A percentile compares a stretch with the other conserved stretches of the same genome.
These are phyloP conservation scores for Flagelloscypha sp. DNA, from an alignment of 768 basidiomycete genomes.

Conservation along the genomic window DNA sequence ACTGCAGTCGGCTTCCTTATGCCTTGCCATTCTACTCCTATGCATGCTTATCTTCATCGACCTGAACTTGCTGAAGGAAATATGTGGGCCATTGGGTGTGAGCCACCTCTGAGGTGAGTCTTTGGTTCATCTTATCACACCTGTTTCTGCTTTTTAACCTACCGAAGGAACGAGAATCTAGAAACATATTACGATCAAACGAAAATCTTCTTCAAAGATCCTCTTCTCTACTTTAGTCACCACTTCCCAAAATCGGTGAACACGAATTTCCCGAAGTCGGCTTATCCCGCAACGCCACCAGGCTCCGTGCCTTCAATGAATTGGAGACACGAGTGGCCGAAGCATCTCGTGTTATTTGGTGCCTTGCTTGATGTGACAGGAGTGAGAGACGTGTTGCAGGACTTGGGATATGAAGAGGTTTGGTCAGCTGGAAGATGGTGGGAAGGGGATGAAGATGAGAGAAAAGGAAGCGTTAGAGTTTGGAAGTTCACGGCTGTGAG, in stretches of 20 bases:
- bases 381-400: constrained; percentile 37
- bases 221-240: constrained; percentile 50
- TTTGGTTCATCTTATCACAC: background rate
- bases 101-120: constrained; percentile 80
- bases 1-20: constrained; percentile 72
- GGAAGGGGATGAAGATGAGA: constrained; percentile 65
- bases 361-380: constrained; percentile 51
- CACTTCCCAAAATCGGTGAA: constrained; percentile 65
- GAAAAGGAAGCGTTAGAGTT: constrained; percentile 62
- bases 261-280: constrained; percentile 55
- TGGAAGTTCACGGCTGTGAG: constrained; percentile 41
- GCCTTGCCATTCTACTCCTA: constrained; percentile 97
- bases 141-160: constrained; percentile 7
- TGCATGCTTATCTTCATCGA: constrained; percentile 80
- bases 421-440: constrained; percentile 58
- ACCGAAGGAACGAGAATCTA: constrained; percentile 39
- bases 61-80: constrained; percentile 48
- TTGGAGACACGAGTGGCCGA: constrained; percentile 77
- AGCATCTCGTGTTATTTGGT: constrained; percentile 77
- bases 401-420: constrained; percentile 54
- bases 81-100: constrained; percentile 86
- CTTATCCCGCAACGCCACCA: constrained; percentile 42
- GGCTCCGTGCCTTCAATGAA: constrained; percentile 34
- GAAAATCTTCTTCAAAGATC: constrained; percentile 69
- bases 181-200: constrained; percentile 71